Conservation (phyloP, 192 early-diverging fungal genomes). For the Entomortierella chlamydospora region DNA sequence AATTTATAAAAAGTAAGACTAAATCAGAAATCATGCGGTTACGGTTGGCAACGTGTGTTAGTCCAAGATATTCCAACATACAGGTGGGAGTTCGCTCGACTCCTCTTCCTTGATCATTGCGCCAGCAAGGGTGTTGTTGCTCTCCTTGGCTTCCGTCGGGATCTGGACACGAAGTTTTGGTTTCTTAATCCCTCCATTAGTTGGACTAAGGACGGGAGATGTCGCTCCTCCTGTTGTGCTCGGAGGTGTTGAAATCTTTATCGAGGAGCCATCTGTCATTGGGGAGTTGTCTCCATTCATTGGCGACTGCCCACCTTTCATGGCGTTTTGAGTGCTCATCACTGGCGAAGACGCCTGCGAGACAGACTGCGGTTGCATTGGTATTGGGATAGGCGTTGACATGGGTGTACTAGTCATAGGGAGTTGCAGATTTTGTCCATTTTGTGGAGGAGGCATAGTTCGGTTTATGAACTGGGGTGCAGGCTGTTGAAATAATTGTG, state of each 20-base stretch:
- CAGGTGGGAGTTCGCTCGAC: conserved; percentile 47
- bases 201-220: conserved; percentile 49
- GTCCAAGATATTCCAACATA: background rate
- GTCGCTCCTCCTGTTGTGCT: conserved; percentile 10
- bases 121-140: conserved; percentile 33
- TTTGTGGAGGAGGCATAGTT: conserved; percentile 22
- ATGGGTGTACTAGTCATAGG: conserved; percentile 34
- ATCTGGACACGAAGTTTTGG: conserved; percentile 46
- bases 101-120: conserved; percentile 49
- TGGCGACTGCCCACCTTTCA: conserved; percentile 37
- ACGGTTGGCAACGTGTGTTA: background rate
- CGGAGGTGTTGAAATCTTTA: conserved; percentile 29
- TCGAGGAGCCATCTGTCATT: conserved; percentile 51
- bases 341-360: conserved; percentile 41
- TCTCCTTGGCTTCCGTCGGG: conserved; percentile 42
- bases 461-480: conserved; percentile 24
- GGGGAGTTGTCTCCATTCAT: conserved; percentile 50
- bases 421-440: conserved; percentile 28
- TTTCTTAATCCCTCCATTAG: conserved; percentile 40
- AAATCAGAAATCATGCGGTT: background rate
- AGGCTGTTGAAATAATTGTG: conserved; percentile 16
- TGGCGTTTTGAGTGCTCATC: conserved; percentile 41
- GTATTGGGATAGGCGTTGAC: conserved; percentile 20
- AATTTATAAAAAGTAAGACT: background rate
- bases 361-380: conserved; percentile 27